Base-by-base conservation (phyloP, 306 rosid species). In the Dryas alaskensis region DNA sequence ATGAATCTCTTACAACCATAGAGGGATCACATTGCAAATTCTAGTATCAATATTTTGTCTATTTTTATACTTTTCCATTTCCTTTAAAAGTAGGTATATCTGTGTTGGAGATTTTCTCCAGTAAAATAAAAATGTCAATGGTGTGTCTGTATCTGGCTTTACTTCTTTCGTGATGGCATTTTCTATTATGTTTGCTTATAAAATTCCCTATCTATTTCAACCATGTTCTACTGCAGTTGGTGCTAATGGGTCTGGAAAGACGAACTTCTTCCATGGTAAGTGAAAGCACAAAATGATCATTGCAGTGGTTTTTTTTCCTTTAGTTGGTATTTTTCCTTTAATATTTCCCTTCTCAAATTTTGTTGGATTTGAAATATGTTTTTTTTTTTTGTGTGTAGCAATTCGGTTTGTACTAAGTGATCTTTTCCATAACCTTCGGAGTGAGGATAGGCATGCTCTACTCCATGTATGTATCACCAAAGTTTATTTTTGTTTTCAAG, bases 161-260 rank as follows among this genome's bases (percentile, higher is more conserved):
- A 44, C 61, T 51, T 14, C 59, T 70, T 63, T 60, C 39, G 45
- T 50, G 7, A 54, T 65, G 25, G n/a, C 16, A 31, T 70, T 19
- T 47, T 55, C 4, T 50, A 9, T 31, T 57, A 51, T 81, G 67
- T 59, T 60, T 62, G 3, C 69, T 57, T 13, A 25, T 74, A 52
- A 47, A 53, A 4, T 14, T 61, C 22, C 43, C 48, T 77, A 60
- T 80, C 37, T 66, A 67, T 48, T 31, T 72, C 50, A 22, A 72
- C 55, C 27, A 70, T 69, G 67, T 67, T 40, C 37, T 45, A 77
- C 27, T 75, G 76, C 92, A 94, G 99, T 94, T 76, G 99, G 99
- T 82, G 97, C 99, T 58, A 94, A 94, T 86, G 99, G 99, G 62
- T 94, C 99, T 74, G 99, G 99, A 51, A 94, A 94, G 85, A 80